Evolutionary conservation across 2,329 filamentous ascomycete genomes (phyloP), one percentile per base, ranked within the genome.

Genomic region (Ophiostoma sp.): DNA sequence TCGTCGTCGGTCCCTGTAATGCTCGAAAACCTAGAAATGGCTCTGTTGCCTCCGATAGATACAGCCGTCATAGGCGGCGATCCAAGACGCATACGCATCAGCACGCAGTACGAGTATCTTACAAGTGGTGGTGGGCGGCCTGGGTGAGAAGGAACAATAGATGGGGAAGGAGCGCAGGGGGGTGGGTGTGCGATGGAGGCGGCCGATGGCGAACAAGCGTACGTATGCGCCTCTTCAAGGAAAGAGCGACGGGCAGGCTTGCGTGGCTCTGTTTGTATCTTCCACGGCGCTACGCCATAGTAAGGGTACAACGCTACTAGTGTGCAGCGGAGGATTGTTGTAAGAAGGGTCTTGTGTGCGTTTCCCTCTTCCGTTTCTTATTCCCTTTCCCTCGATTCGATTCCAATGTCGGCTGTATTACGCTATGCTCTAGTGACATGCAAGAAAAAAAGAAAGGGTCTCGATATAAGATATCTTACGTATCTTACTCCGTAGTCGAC

Each of bases 211-310:
- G 69, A 72, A 70, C 68, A 70, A 64, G 71, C 67, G 67, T 72
- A 71, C 71, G 71, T 72, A 72, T 71, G 71, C 71, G 70, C 71
- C 70, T 67, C 66, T 69, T 45, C 49, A 66, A 58, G 71, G 68
- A 70, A 71, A 69, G 68, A 71, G 69, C 71, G 68, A 69, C 69
- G 65, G 68, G 49, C 64, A 69, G 68, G 70, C 71, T 72, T 72
- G 71, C 71, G 71, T 71, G 68, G 60, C 68, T 58, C 64, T 41
- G 44, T 44, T 67, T 65, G 65, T 69, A 62, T 67, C 66, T 47
- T 40, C 52, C 65, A 63, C 55, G 65, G 68, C 68, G 49, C 65
- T 65, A 67, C 65, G 68, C 68, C 65, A 69, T 66, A 66, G 58
- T 58, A 64, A 27, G 63, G 9, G 63, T 64, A 47, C 63, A 64